Conservation (phyloP, 306 rosid species). For the Hippophae gyantsensis region DNA sequence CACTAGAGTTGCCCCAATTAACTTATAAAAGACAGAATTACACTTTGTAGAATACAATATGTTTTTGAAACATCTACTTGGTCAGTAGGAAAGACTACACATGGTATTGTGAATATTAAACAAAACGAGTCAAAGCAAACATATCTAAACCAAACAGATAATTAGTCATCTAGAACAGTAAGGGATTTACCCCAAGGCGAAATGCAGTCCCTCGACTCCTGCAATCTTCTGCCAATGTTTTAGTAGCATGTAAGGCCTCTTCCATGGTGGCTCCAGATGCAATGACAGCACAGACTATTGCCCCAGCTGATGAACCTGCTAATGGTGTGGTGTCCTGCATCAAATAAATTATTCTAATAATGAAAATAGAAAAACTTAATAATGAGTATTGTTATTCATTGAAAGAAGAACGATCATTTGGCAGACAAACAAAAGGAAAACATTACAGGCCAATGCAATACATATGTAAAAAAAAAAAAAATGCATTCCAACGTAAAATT, state of each 20-base stretch:
- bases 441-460: neutral
- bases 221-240: constrained; percentile 87
- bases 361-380: neutral
- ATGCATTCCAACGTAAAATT: neutral
- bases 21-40: no score
- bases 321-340: constrained; percentile 83
- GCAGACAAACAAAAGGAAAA: neutral
- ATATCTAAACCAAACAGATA: constrained; percentile 2
- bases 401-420: neutral
- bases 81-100: no score
- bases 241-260: constrained; percentile 70
- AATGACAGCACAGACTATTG: constrained; percentile 87
- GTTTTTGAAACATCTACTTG: no score
- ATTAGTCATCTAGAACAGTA: constrained; percentile 8
- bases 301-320: constrained; percentile 98
- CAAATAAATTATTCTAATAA: constrained; percentile 9
- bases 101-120: no score
- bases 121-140: neutral
- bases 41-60: no score
- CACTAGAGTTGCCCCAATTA: no score
- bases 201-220: constrained; percentile 81
- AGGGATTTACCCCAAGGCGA: constrained; percentile 72
- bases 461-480: neutral
- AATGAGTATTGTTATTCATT: constrained; percentile 1
- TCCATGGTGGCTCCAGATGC: constrained; percentile 89